phyloP scores from a whole-genome alignment of 2,329 filamentous ascomycete species.

The Hymenoscyphus linearis region DNA sequence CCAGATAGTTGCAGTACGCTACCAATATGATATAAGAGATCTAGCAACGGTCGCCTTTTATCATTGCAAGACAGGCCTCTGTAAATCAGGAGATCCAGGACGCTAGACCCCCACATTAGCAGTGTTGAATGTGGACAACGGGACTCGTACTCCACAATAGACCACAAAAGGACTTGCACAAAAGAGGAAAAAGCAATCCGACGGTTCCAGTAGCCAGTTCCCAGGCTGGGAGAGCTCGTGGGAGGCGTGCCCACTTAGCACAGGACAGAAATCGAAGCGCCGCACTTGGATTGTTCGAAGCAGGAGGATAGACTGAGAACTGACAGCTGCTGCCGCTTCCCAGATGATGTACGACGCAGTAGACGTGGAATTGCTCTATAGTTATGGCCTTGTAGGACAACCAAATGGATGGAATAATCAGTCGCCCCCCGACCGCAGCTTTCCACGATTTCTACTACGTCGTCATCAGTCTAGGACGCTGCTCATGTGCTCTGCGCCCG shows the following conservation, averaged over 20 bases:
- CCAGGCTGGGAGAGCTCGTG: neutral
- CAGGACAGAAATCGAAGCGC: neutral
- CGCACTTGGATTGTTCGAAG: neutral
- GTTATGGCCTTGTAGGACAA: neutral
- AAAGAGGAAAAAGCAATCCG: conserved; percentile 1
- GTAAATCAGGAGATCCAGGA: neutral
- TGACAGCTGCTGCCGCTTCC: neutral
- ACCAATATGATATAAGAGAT: neutral
- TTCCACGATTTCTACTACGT: neutral
- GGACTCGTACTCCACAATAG: neutral
- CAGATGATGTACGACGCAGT: neutral
- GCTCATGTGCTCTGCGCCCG: neutral
- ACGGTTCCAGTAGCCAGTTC: neutral
- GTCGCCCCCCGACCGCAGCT: neutral
- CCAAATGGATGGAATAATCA: neutral
- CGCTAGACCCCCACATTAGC: neutral
- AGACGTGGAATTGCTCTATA: neutral
- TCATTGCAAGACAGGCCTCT: neutral
- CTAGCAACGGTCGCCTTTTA: neutral
- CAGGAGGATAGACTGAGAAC: neutral
- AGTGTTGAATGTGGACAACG: neutral
- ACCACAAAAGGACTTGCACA: neutral
- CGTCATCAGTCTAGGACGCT: neutral
- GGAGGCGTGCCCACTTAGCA: neutral
- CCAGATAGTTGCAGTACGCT: neutral